A percentile compares a stretch with the other conserved stretches of the same genome.
phyloP scores from a whole-genome alignment of 306 rosid genomes.

The Castanea crenata region DNA sequence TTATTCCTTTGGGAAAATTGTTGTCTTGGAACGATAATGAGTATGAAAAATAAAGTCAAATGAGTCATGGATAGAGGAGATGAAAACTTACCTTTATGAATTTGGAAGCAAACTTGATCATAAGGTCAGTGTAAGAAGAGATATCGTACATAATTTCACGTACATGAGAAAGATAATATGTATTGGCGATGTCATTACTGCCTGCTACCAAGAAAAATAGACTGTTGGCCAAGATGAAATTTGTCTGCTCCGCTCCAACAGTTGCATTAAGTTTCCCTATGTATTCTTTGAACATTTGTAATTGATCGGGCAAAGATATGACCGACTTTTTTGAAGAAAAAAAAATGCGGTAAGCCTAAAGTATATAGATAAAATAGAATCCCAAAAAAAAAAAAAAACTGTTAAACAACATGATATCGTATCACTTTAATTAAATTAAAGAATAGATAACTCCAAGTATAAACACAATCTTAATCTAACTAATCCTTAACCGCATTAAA shows the following conservation, averaged over 20 bases:
- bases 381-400: neutral
- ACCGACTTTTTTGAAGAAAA: constrained; percentile 35
- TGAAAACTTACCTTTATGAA: constrained; percentile 44
- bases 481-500: too few relatives aligned
- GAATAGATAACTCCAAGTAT: too few relatives aligned
- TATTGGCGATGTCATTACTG: constrained; percentile 73
- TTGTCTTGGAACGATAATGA: too few relatives aligned
- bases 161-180: constrained; percentile 42
- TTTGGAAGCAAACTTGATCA: constrained; percentile 42
- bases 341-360: neutral
- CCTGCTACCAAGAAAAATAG: constrained; percentile 58
- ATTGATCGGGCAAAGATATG: constrained; percentile 40
- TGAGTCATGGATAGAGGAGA: neutral
- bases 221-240: constrained; percentile 47
- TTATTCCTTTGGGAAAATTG: too few relatives aligned
- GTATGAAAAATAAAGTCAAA: neutral
- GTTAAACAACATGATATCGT: too few relatives aligned
- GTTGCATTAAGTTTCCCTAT: constrained; percentile 38
- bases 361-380: neutral
- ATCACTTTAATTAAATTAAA: too few relatives aligned
- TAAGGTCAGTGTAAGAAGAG: constrained; percentile 63
- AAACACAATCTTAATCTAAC: too few relatives aligned
- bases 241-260: constrained; percentile 49
- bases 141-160: constrained; percentile 49
- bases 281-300: constrained; percentile 62